Conservation (phyloP, 805 yeast species). For the Starmerella lactis-condensi region DNA sequence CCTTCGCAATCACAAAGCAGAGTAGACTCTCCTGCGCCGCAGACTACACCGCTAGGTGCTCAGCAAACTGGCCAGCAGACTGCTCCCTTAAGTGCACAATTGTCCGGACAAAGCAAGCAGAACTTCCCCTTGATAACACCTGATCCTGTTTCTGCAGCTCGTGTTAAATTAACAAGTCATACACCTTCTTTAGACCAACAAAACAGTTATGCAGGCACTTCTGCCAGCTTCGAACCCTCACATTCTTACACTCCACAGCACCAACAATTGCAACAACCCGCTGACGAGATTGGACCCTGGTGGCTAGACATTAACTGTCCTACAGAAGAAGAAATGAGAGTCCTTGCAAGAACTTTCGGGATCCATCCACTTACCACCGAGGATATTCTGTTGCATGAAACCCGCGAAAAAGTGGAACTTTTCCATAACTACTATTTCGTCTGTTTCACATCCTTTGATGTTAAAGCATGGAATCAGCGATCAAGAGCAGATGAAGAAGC, state of each 20-base stretch:
- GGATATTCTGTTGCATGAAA: constrained; percentile 81
- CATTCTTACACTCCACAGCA: constrained; percentile 1
- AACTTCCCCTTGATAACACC: no score
- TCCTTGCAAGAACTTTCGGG: constrained; percentile 71
- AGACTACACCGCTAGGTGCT: no score
- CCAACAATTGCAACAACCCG: constrained; percentile 1
- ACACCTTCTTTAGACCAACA: no score
- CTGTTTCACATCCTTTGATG: constrained; percentile 71
- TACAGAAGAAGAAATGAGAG: constrained; percentile 93
- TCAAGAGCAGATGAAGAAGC: constrained; percentile 2
- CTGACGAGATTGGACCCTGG: constrained; percentile 41
- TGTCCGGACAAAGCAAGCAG: no score
- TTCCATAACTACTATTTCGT: constrained; percentile 81
- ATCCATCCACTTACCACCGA: constrained; percentile 94
- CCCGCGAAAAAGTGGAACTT: constrained; percentile 85
- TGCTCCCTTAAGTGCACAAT: no score
- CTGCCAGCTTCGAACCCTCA: constrained; percentile 1
- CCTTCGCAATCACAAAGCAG: no score
- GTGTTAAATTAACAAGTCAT: no score
- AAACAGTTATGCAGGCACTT: no score
- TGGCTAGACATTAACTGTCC: constrained; percentile 91
- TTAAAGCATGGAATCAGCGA: constrained; percentile 19
- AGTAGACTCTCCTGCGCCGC: no score
- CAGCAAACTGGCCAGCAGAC: no score
- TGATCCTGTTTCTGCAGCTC: no score